A percentile compares a stretch with the other conserved stretches of the same genome.
Conservation (phyloP, 2,329 filamentous ascomycete species). For the Aspergillus sp. region DNA sequence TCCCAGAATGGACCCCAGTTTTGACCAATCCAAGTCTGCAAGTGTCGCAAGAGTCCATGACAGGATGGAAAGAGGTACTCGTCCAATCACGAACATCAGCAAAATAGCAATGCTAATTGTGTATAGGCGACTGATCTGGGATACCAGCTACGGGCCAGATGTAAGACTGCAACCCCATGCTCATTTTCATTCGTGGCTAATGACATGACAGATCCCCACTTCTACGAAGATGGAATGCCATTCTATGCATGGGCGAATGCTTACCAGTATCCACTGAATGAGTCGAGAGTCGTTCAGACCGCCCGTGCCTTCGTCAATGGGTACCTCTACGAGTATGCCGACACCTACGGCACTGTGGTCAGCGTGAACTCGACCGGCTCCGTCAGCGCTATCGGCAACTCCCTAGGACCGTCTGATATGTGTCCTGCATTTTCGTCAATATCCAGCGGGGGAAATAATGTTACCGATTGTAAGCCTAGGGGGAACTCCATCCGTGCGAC, state of each 20-base stretch:
- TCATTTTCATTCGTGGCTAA: background rate
- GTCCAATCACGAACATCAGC: background rate
- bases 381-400: conserved; percentile 59
- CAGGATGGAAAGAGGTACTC: conserved; percentile 60
- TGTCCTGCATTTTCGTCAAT: conserved; percentile 60
- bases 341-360: conserved; percentile 54
- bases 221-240: conserved; percentile 51
- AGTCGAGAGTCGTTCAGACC: background rate
- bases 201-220: conserved; percentile 34
- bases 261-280: conserved; percentile 41
- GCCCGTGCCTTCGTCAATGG: background rate
- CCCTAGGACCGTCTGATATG: conserved; percentile 63
- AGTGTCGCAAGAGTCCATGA: conserved; percentile 61
- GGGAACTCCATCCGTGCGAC: background rate
- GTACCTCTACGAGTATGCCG: conserved; percentile 9
- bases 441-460: conserved; percentile 36
- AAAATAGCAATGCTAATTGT: background rate
- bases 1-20: conserved; percentile 60
- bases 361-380: conserved; percentile 60
- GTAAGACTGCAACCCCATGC: background rate
- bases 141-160: conserved; percentile 17
- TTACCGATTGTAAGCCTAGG: conserved; percentile 9
- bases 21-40: conserved; percentile 57
- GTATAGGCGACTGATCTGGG: conserved; percentile 10
- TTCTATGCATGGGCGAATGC: conserved; percentile 68